These are phyloP conservation scores for Exobasidium cylindrosporum DNA, from an alignment of 1,284 basidiomycete species.

Conservation along the genomic window DNA sequence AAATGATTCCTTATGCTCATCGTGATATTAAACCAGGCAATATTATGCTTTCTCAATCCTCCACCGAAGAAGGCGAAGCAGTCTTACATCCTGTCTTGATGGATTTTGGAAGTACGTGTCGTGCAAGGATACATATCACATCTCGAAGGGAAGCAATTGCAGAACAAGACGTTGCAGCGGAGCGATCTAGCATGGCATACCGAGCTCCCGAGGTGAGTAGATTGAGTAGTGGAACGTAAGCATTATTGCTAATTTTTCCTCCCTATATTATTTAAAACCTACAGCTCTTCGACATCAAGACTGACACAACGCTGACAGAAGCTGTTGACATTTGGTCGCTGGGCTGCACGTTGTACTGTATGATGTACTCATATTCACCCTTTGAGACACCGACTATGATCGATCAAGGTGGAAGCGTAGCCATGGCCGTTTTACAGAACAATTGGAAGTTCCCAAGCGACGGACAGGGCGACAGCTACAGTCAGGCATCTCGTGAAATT, in stretches of 20 bases:
- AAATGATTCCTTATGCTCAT: slow-evolving; percentile 80
- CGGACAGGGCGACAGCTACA: slow-evolving; percentile 24
- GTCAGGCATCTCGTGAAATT: slow-evolving; percentile 42
- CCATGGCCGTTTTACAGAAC: slow-evolving; percentile 52
- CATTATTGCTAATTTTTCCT: neutral
- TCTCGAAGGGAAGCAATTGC: slow-evolving; percentile 73
- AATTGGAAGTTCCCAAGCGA: slow-evolving; percentile 47
- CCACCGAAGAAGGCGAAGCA: slow-evolving; percentile 70
- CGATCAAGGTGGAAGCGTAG: slow-evolving; percentile 54
- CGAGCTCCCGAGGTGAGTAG: slow-evolving; percentile 46
- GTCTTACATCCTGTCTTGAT: slow-evolving; percentile 70
- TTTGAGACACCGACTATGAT: slow-evolving; percentile 54
- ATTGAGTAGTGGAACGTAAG: neutral
- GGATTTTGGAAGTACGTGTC: slow-evolving; percentile 90
- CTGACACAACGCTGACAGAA: slow-evolving; percentile 48
- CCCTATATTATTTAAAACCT: neutral
- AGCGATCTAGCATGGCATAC: slow-evolving; percentile 54
- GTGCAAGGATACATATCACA: slow-evolving; percentile 73
- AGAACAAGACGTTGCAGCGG: slow-evolving; percentile 52
- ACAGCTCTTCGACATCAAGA: slow-evolving; percentile 53
- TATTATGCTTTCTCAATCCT: slow-evolving; percentile 70
- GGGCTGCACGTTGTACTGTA: slow-evolving; percentile 46
- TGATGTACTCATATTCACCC: slow-evolving; percentile 52
- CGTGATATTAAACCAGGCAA: slow-evolving; percentile 96
- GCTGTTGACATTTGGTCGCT: slow-evolving; percentile 55